Base-by-base conservation (phyloP, 1,284 basidiomycete genomes). In the Sporisorium iseilematis-ciliati region DNA sequence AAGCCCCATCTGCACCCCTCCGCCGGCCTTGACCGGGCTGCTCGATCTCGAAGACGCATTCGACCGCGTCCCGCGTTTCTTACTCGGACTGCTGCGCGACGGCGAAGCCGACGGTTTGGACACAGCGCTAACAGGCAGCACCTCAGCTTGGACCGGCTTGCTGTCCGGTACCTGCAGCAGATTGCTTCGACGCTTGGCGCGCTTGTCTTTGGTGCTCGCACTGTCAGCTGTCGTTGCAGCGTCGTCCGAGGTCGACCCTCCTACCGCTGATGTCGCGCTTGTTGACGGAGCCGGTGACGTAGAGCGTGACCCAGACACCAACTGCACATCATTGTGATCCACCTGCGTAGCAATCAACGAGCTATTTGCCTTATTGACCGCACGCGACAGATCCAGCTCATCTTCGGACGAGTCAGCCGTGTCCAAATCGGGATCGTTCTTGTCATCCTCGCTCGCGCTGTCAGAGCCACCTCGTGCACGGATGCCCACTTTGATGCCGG, bases 401-500 rank as follows among this genome's bases (percentile, higher is more conserved):
- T 75, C 77, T 16, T 76, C 73, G 25, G 66, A 68, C n/a, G 67
- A 65, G 31, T 77, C 72, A 38, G 58, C 65, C 10, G 66, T 69
- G 29, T 65, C 60, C 26, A 62, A 48, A 21, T 73, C 73, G 0
- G 67, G 62, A 23, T 72, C 68, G 40, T 75, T 64, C 48, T 64
- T 72, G 38, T 75, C 76, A 16, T 71, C 63, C 25, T 74, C 78
- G 35, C 79, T 77, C 54, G 79, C 71, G 51, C 78, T 76, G 42
- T 80, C 79, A 1, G 71, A 66, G 82, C 78, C 74, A 21, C 81
- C 81, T 6, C 78, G 66, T 3, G 78, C 78, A 33, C 71, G 59
- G 14, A 81, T 90, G 87, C 79, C 92, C 87, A 86, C 95, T 91
- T 41, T 92, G 75, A 94, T 91, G 1, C 93, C 93, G 0, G 93